phyloP scores from a whole-genome alignment of 345 rosid species.

The Salix udensis region DNA sequence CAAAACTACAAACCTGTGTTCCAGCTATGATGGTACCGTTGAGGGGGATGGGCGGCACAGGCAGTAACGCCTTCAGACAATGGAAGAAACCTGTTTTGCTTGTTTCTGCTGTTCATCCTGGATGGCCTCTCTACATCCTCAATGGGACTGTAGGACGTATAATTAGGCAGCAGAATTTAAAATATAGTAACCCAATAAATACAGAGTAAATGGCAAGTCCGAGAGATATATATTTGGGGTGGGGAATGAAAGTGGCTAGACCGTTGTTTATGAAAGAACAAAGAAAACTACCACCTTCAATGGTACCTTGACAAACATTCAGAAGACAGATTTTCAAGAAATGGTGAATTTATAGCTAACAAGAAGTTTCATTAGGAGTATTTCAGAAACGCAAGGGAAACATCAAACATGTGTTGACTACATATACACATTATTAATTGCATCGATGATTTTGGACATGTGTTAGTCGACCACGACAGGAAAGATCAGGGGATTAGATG shows the following conservation, averaged over 20 bases:
- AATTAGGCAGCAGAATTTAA: background rate
- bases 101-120: constrained; percentile 19
- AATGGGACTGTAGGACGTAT: constrained; percentile 19
- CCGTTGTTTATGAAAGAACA: too few species aligned
- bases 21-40: constrained; percentile 73
- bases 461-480: background rate
- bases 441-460: background rate
- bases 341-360: background rate
- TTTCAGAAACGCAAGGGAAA: too few species aligned
- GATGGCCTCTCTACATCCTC: constrained; percentile 38
- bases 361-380: too few species aligned
- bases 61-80: constrained; percentile 64
- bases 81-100: constrained; percentile 67
- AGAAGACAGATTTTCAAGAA: background rate
- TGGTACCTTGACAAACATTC: background rate
- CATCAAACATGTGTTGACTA: too few species aligned
- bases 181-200: background rate
- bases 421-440: background rate
- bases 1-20: constrained; percentile 56
- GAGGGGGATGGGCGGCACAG: constrained; percentile 70
- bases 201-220: background rate
- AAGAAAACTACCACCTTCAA: too few species aligned
- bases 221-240: too few species aligned
- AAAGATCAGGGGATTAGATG: background rate
- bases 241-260: too few species aligned